phyloP scores from a whole-genome alignment of 2,329 filamentous ascomycete genomes.

The Claviceps sorghi region DNA sequence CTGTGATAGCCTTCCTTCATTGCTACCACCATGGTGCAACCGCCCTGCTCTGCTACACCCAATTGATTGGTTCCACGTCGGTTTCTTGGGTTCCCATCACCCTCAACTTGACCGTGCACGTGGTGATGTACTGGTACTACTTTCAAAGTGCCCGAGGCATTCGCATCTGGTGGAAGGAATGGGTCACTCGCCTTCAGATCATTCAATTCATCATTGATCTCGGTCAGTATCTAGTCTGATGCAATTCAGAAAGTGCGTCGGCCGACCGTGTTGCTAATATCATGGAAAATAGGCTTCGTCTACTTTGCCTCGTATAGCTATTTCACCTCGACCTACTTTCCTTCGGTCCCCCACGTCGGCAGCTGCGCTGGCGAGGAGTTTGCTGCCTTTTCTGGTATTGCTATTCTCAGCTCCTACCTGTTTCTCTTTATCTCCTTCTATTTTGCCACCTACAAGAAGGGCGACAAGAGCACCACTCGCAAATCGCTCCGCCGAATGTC shows the following conservation, averaged over 20 bases:
- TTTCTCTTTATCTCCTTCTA: slow-evolving; percentile 99
- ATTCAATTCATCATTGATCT: slow-evolving; percentile 95
- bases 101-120: slow-evolving; percentile 85
- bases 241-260: neutral
- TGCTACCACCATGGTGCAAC: slow-evolving; percentile 98
- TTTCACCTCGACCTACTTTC: slow-evolving; percentile 85
- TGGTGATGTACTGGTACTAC: slow-evolving; percentile 99
- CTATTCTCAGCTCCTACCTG: slow-evolving; percentile 85
- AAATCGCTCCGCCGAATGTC: slow-evolving; percentile 57
- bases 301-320: slow-evolving; percentile 99
- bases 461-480: slow-evolving; percentile 67
- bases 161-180: slow-evolving; percentile 99
- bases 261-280: slow-evolving; percentile 1
- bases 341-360: slow-evolving; percentile 68
- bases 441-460: slow-evolving; percentile 87
- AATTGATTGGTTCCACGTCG: slow-evolving; percentile 80
- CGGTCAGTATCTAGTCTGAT: slow-evolving; percentile 39
- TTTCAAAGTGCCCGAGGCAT: slow-evolving; percentile 96
- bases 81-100: slow-evolving; percentile 93
- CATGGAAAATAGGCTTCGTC: slow-evolving; percentile 56
- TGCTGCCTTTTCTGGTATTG: slow-evolving; percentile 82
- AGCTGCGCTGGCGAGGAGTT: slow-evolving; percentile 93
- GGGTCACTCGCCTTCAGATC: slow-evolving; percentile 96
- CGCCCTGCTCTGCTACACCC: slow-evolving; percentile 92
- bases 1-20: slow-evolving; percentile 70